Base-by-base conservation (phyloP, 2,329 filamentous ascomycete species). In the Claviceps africana region DNA sequence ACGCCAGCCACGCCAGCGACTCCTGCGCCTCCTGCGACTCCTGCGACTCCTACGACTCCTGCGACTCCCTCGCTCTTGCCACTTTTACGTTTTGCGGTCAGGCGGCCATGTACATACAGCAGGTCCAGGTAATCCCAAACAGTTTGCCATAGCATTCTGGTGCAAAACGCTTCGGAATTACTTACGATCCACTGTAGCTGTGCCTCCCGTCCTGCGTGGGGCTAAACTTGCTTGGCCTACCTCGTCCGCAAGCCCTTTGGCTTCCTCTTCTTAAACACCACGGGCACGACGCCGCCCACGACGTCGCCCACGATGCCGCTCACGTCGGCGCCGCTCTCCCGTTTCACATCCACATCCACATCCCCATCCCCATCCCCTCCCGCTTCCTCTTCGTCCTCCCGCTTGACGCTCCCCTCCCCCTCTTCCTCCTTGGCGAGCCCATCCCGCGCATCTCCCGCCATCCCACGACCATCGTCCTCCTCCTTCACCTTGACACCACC, bases 201-300 rank as follows among this genome's bases (percentile, higher is more conserved):
- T n/a, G n/a, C n/a, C n/a, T n/a, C n/a, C n/a, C n/a, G n/a, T n/a
- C n/a, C n/a, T n/a, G n/a, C n/a, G n/a, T n/a, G n/a, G n/a, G n/a
- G n/a, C n/a, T n/a, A n/a, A n/a, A 7, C 42, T 44, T 43, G 13
- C 21, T 13, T 4, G 13, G 43, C 51, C 69, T 60, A 82, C 63
- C 77, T 82, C 58, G 82, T 76, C 21, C 81, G 75, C 37, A 82
- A 72, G 49, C 75, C 78, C 70, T 82, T 85, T 15, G 80, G 73
- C 62, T 88, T 91, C 51, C 86, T 73, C 70, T 89, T 90, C 69
- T 90, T 91, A 68, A 91, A 93, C 3, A 88, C 71, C 2, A 88
- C 75, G 2, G 77, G 72, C 11, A 71, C 62, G 2, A n/a, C n/a
- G n/a, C n/a, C n/a, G n/a, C n/a, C n/a, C n/a, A n/a, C n/a, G n/a